Evolutionary conservation across 768 basidiomycete species (phyloP), one percentile per base, ranked within the genome.

Genomic region (Russula griseocarnosa): DNA sequence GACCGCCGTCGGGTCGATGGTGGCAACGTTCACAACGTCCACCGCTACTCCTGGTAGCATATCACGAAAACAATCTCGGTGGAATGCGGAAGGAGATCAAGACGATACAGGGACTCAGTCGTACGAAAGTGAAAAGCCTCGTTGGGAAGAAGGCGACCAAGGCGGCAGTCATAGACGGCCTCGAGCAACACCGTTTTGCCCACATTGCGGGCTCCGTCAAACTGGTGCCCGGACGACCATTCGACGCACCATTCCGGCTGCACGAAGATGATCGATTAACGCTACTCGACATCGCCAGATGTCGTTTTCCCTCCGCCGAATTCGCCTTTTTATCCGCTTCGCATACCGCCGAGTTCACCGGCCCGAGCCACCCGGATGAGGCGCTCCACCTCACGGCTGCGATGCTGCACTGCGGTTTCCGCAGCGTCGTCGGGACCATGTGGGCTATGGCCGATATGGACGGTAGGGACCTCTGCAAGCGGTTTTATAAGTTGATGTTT

Each of bases 361-460:
- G 30, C 11, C 20, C 60, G 1, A 47, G 44, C 18, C 28, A 52
- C 0, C 26, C 67, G 0, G 68, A 69, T 11, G 67, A 69, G 32
- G 57, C 32, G 1, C 34, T 69, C 6, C 62, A 64, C 13, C 66
- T 69, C 16, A 47, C 67, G 3, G 66, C 62, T 1, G 67, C 62
- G 28, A 63, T 67, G 67, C 66, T 20, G n/a, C 55, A 60, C 10
- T 58, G 55, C 36, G 67, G 67, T 16, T 69, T 62, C 59, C 55
- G 61, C 40, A 57, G 55, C 55, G 55, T 57, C 8, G 55, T 57
- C 13, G 55, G 28, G 42, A 57, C 55, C 2, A 57, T 67, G 61
- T 69, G 67, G 67, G 55, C 16, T 11, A 69, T 69, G 65, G 57
- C 49, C 0, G 67, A 69, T 14, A 22, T 18, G 24, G 67, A 69